These are phyloP conservation scores for Solanum paucissectum DNA, from an alignment of 257 asterid species.

Conservation along the genomic window DNA sequence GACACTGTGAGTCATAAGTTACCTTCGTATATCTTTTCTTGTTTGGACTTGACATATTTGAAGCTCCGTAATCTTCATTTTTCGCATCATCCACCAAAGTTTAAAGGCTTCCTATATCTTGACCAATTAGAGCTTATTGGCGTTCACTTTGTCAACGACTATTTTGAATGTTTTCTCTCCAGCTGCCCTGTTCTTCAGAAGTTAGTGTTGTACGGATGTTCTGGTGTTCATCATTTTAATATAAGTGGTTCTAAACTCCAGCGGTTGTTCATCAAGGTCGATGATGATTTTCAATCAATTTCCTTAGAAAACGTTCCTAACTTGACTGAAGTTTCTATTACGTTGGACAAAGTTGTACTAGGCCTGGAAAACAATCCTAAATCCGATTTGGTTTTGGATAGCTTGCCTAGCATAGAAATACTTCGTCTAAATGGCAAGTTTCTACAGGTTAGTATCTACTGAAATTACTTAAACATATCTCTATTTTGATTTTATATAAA, in stretches of 20 bases:
- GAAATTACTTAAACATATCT: neutral
- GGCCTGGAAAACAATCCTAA: neutral
- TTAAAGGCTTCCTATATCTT: neutral
- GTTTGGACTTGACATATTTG: neutral
- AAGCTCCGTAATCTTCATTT: neutral
- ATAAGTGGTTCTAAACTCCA: neutral
- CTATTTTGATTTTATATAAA: neutral
- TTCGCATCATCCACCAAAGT: neutral
- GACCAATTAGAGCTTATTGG: neutral
- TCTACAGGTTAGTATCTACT: neutral
- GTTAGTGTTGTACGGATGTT: neutral
- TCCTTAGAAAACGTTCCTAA: neutral
- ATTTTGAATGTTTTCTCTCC: neutral
- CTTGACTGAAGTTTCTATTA: neutral
- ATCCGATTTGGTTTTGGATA: neutral
- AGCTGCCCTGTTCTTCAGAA: neutral
- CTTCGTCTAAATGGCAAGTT: neutral
- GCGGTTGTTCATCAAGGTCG: neutral
- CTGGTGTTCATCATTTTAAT: neutral
- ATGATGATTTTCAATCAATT: neutral
- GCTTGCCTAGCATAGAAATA: neutral
- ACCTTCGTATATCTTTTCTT: neutral
- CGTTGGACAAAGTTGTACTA: neutral
- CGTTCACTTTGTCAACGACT: neutral
- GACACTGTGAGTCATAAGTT: neutral